Base-by-base conservation (phyloP, 768 basidiomycete genomes). In the Glaciozyma antarctica region DNA sequence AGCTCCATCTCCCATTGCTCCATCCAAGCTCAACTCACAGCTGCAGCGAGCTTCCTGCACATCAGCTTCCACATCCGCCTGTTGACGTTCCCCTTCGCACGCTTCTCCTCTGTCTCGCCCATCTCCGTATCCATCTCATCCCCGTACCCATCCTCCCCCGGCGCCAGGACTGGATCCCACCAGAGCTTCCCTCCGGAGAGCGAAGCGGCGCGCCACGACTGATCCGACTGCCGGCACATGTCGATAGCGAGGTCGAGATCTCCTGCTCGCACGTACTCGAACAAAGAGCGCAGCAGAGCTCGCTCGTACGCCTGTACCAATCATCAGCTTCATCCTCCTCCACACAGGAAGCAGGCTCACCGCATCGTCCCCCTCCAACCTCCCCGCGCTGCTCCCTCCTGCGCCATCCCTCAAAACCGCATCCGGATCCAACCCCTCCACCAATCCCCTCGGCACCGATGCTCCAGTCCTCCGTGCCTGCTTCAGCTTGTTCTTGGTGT, bases 131-230 rank as follows among this genome's bases (percentile, higher is more conserved):
- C 84, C 83, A 62, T 82, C 81, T 24, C 82, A 82, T 51, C 48
- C 30, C 43, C 58, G 32, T 54, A 52, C 38, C 52, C 64, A 8
- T 76, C 74, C 65, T 62, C 69, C 71, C 69, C 77, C 75, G 69
- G 80, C 77, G 61, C 66, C 5, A 92, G 81, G 0, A 83, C 82
- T 53, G 80, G 79, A 87, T 90, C 92, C 41, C 81, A 80, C 73
- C 90, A 93, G 24, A 90, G 75, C 34, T 84, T 76, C 1, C 88
- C 86, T 2, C 94, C 94, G 9, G 88, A 85, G 51, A 98, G 83
- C 62, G 85, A 88, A 2, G 92, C 90, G 3, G 90, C 90, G 28
- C 91, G 81, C 94, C 93, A 97, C 0, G 90, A 87, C 69, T 93
- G 88, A 67, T 90, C 86, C 0, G 87, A 86, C 71, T 83, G 84